Evolutionary conservation across 306 rosid species (phyloP).

Genomic region (Phaseolus lunatus): DNA sequence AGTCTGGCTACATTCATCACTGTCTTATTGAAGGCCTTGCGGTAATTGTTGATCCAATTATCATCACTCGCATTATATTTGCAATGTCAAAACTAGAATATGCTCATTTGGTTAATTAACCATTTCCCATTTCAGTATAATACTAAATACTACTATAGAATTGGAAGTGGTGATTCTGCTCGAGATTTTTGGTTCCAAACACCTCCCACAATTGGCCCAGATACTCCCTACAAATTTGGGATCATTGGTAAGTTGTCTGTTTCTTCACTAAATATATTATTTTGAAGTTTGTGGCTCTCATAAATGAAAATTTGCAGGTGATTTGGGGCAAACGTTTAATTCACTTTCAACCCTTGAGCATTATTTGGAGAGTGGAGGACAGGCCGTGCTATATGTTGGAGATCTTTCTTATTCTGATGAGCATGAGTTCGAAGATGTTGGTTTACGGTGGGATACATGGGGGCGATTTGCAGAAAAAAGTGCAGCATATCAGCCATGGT

Average conservation of each 20-base stretch:
- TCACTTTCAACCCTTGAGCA: conserved; percentile 93
- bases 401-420: conserved; percentile 97
- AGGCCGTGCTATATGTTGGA: conserved; percentile 83
- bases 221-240: conserved; percentile 85
- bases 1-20: conserved; percentile 92
- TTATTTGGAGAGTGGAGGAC: conserved; percentile 79
- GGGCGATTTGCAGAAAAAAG: conserved; percentile 80
- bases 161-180: conserved; percentile 85
- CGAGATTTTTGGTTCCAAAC: conserved; percentile 89
- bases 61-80: conserved; percentile 28
- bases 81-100: conserved; percentile 16
- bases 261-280: too few relatives aligned
- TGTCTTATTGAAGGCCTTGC: conserved; percentile 79
- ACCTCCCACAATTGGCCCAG: conserved; percentile 75
- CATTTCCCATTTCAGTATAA: conserved; percentile 62
- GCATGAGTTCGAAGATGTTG: conserved; percentile 71
- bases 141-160: conserved; percentile 84
- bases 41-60: conserved; percentile 53
- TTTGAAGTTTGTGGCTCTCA: conserved; percentile 10
- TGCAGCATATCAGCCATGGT: conserved; percentile 93
- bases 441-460: conserved; percentile 95
- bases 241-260: conserved; percentile 72
- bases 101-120: conserved; percentile 22
- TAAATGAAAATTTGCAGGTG: conserved; percentile 66
- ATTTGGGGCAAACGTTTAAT: conserved; percentile 95